These are phyloP conservation scores for Forsythia viridissima DNA, from an alignment of 257 asterid genomes.

Conservation along the genomic window DNA sequence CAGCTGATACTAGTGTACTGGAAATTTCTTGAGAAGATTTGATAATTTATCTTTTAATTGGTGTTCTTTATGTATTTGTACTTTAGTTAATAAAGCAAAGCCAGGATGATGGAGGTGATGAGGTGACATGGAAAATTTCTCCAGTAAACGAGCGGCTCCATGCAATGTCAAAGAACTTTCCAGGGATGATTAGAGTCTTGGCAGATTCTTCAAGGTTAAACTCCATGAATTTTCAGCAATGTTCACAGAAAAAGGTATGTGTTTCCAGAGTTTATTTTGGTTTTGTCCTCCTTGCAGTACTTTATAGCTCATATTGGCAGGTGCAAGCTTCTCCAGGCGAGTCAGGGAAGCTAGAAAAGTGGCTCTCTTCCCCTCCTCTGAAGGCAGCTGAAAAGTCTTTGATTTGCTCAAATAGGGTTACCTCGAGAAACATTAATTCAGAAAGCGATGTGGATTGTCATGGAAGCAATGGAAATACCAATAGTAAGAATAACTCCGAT, in stretches of 20 bases:
- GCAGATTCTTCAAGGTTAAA: conserved; percentile 82
- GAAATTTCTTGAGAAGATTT: not conserved
- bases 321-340: conserved; percentile 54
- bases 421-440: conserved; percentile 30
- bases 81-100: conserved; percentile 83
- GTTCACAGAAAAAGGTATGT: conserved; percentile 62
- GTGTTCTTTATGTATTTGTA: conserved; percentile 23
- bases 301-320: conserved; percentile 29
- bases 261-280: conserved; percentile 9
- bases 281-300: conserved; percentile 9
- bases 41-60: not conserved
- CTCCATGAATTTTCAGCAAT: conserved; percentile 66
- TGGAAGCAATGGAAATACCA: conserved; percentile 35
- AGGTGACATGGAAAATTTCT: conserved; percentile 91
- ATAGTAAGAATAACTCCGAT: conserved; percentile 40
- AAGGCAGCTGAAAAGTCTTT: conserved; percentile 55
- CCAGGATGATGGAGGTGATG: conserved; percentile 87
- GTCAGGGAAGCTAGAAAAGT: conserved; percentile 64
- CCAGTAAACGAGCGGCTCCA: conserved; percentile 86
- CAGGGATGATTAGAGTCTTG: conserved; percentile 64
- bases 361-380: conserved; percentile 71
- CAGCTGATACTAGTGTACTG: conserved; percentile 17
- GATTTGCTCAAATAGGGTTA: conserved; percentile 40
- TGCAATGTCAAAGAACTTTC: conserved; percentile 70
- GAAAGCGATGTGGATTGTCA: conserved; percentile 29